These are phyloP conservation scores for Ogataea philodendri DNA, from an alignment of 805 yeast genomes.

Conservation along the genomic window DNA sequence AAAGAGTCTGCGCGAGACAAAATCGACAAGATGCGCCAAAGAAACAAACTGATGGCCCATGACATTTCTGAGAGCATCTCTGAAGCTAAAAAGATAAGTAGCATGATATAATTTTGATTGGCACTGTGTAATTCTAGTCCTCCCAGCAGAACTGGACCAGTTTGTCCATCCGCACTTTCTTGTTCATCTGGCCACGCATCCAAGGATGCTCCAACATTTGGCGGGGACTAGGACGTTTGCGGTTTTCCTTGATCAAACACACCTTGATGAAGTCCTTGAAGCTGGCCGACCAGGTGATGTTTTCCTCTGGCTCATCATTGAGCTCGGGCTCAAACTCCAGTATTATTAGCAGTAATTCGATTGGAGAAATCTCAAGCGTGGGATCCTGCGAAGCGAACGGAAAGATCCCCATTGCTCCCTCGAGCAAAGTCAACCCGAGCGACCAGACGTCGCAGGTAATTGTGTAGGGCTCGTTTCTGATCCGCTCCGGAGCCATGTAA, in stretches of 20 bases:
- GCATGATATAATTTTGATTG: slow-evolving; percentile 4
- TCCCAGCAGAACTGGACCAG: slow-evolving; percentile 77
- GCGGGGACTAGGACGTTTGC: slow-evolving; percentile 84
- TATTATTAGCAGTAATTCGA: slow-evolving; percentile 79
- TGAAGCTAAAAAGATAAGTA: slow-evolving; percentile 14
- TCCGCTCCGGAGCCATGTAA: slow-evolving; percentile 98
- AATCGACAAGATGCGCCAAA: slow-evolving; percentile 15
- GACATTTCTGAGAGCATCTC: slow-evolving; percentile 16
- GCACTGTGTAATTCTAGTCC: slow-evolving; percentile 6
- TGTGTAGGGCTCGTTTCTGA: slow-evolving; percentile 91
- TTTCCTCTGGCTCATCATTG: slow-evolving; percentile 71
- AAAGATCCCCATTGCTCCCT: slow-evolving; percentile 89
- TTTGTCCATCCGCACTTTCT: slow-evolving; percentile 79
- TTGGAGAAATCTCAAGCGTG: slow-evolving; percentile 63
- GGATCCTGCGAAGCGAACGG: slow-evolving; percentile 55
- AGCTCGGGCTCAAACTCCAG: slow-evolving; percentile 79
- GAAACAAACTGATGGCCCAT: slow-evolving; percentile 16
- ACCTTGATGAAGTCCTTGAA: slow-evolving; percentile 80
- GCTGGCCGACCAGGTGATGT: slow-evolving; percentile 76
- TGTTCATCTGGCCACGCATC: slow-evolving; percentile 73
- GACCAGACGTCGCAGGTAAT: slow-evolving; percentile 98
- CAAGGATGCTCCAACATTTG: slow-evolving; percentile 95
- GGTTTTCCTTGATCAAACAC: slow-evolving; percentile 77
- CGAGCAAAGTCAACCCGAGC: slow-evolving; percentile 83
- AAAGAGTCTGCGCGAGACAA: slow-evolving; percentile 9